A percentile compares a stretch with the other conserved stretches of the same genome.
Evolutionary conservation across 225 moss, liverwort and hornwort genomes (phyloP).

Genomic region (Asterella californica): DNA sequence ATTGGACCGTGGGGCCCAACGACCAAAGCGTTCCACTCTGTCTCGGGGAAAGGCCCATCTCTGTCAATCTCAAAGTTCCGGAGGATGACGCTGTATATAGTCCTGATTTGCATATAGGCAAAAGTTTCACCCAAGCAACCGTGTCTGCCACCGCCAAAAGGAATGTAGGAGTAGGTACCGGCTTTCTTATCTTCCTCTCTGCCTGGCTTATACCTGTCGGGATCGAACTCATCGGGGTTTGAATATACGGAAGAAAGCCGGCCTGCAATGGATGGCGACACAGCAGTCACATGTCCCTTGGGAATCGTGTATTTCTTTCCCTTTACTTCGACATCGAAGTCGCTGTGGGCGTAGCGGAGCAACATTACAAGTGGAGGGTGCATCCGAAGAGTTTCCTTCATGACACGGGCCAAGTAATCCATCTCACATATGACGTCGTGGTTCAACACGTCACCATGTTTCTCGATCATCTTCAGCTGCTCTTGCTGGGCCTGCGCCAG

Average conservation of each 20-base stretch:
- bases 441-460: conserved; percentile 66
- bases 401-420: conserved; percentile 64
- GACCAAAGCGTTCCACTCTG: conserved; percentile 96
- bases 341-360: conserved; percentile 76
- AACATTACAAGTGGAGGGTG: conserved; percentile 93
- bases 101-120: conserved; percentile 95
- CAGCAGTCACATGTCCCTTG: conserved; percentile 85
- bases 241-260: conserved; percentile 66
- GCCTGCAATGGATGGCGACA: conserved; percentile 70
- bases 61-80: conserved; percentile 76
- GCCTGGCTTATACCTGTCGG: conserved; percentile 60
- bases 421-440: conserved; percentile 75
- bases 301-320: conserved; percentile 66
- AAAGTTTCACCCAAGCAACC: conserved; percentile 97
- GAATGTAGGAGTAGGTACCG: conserved; percentile 73
- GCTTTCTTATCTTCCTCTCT: conserved; percentile 77
- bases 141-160: conserved; percentile 95
- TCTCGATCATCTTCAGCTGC: conserved; percentile 71
- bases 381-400: conserved; percentile 89
- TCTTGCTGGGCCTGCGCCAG: conserved; percentile 68
- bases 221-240: conserved; percentile 69
- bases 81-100: conserved; percentile 88
- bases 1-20: conserved; percentile 85
- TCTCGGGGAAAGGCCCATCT: conserved; percentile 60
- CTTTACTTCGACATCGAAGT: conserved; percentile 70